A percentile compares a stretch with the other conserved stretches of the same genome.
These are phyloP conservation scores for Paramecium sexaurelia DNA, from an alignment of 73 alveolate species.

Conservation along the genomic window DNA sequence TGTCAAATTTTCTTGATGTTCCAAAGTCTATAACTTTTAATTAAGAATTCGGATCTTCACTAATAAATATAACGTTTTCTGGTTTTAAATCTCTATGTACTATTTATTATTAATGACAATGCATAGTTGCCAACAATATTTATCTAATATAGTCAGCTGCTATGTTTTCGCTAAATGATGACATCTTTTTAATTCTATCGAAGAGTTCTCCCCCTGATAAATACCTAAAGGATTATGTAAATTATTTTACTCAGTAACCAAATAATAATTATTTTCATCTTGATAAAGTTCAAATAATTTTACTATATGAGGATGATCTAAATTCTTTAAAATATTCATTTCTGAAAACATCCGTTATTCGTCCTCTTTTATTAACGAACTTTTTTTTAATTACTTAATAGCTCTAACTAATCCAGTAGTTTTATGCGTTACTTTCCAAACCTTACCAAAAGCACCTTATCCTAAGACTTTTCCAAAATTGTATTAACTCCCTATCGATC, in stretches of 20 bases:
- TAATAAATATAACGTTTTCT: constrained; percentile 85
- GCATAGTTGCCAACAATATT: constrained; percentile 78
- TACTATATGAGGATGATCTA: constrained; percentile 64
- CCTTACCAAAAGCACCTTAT: constrained; percentile 67
- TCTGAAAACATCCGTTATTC: constrained; percentile 47
- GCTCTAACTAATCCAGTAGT: constrained; percentile 68
- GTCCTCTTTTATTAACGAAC: constrained; percentile 34
- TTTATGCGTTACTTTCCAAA: constrained; percentile 58
- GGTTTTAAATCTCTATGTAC: constrained; percentile 95
- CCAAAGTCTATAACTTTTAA: constrained; percentile 96
- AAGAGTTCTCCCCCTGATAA: constrained; percentile 85
- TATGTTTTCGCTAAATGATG: constrained; percentile 77
- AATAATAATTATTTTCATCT: constrained; percentile 81
- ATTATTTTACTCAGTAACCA: constrained; percentile 78
- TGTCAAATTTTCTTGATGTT: constrained; percentile 71
- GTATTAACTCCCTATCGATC: constrained; percentile 20
- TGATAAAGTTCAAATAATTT: constrained; percentile 82
- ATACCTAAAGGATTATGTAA: constrained; percentile 1
- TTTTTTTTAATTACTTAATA: constrained; percentile 43
- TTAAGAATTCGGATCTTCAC: constrained; percentile 69
- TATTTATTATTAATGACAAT: constrained; percentile 84
- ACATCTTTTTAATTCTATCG: constrained; percentile 71
- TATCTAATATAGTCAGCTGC: constrained; percentile 85
- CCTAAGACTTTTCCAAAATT: constrained; percentile 49
- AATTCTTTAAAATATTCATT: constrained; percentile 35